These are phyloP conservation scores for Ochromonas danica DNA, from an alignment of 108 stramenopile species.

Conservation along the genomic window DNA sequence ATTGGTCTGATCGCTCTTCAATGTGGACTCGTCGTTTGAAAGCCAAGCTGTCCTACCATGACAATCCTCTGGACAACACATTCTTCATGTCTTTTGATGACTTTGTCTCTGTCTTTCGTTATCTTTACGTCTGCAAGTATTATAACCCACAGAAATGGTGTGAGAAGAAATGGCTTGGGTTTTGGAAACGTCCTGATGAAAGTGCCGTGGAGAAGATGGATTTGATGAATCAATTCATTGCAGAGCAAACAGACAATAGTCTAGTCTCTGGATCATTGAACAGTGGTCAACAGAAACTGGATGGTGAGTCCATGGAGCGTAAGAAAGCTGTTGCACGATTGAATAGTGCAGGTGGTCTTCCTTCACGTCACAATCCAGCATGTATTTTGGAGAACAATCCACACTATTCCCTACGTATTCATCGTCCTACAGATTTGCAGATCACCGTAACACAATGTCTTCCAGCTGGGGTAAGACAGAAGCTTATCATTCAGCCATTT, in stretches of 20 bases:
- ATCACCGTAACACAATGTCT: not conserved
- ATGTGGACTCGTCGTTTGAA: conserved; percentile 49
- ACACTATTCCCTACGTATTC: conserved; percentile 48
- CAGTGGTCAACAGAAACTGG: not conserved
- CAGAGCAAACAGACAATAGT: no score
- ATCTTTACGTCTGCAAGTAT: conserved; percentile 47
- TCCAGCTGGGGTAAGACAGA: not conserved
- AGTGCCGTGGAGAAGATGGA: not conserved
- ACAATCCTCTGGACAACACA: conserved; percentile 41
- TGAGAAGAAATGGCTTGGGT: conserved; percentile 37
- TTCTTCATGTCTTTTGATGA: conserved; percentile 59
- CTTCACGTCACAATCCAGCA: conserved; percentile 44
- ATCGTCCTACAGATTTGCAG: conserved; percentile 44
- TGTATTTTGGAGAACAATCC: conserved; percentile 58
- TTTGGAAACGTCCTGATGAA: conserved; percentile 48
- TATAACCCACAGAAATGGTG: conserved; percentile 33
- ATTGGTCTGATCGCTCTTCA: conserved; percentile 42
- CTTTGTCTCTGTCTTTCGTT: conserved; percentile 45
- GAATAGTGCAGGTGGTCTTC: conserved; percentile 47
- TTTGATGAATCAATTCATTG: conserved; percentile 22
- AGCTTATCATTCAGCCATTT: not conserved
- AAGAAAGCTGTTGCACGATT: conserved; percentile 55
- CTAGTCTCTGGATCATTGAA: not conserved
- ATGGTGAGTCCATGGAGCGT: not conserved
- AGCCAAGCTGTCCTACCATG: conserved; percentile 27